Percentiles rank a stretch among this genome's conserved stretches.
These are phyloP conservation scores for Hypoxylon sp. DNA, from an alignment of 2,329 filamentous ascomycete species.

Conservation along the genomic window DNA sequence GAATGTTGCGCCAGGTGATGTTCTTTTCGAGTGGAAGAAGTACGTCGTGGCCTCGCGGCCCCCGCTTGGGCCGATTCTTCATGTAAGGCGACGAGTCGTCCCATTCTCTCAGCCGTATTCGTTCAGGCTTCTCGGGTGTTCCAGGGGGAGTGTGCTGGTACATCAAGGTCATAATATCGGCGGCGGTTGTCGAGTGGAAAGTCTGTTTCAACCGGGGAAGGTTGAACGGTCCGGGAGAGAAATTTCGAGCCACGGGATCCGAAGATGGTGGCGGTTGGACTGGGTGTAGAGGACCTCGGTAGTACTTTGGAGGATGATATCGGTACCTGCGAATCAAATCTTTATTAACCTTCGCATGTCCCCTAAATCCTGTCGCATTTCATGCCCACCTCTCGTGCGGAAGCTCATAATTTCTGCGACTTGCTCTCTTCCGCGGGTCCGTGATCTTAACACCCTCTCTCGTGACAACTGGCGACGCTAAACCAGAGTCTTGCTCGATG, in stretches of 20 bases:
- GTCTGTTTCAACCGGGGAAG: constrained; percentile 90
- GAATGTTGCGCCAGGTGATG: constrained; percentile 87
- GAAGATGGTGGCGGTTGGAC: constrained; percentile 90
- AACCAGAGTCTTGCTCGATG: constrained; percentile 66
- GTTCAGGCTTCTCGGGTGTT: constrained; percentile 66
- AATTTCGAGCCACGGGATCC: constrained; percentile 89
- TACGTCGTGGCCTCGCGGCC: constrained; percentile 83
- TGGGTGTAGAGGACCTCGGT: constrained; percentile 93
- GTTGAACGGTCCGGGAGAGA: constrained; percentile 91
- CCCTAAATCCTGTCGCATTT: neutral
- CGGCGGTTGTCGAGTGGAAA: constrained; percentile 86
- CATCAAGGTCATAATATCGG: constrained; percentile 89
- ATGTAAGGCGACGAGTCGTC: constrained; percentile 93
- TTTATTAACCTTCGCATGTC: constrained; percentile 26
- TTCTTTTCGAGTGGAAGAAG: constrained; percentile 80
- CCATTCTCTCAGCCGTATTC: constrained; percentile 85
- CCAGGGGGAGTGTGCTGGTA: constrained; percentile 91
- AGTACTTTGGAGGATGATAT: constrained; percentile 93
- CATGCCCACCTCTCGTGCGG: constrained; percentile 48
- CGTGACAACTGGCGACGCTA: constrained; percentile 58
- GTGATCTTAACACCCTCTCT: constrained; percentile 60
- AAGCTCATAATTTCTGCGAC: constrained; percentile 49
- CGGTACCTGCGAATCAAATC: constrained; percentile 77
- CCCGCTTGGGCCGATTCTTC: constrained; percentile 88
- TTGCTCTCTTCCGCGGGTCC: constrained; percentile 63